Conservation (phyloP, 768 basidiomycete genomes). For the Cubamyces lactineus region DNA sequence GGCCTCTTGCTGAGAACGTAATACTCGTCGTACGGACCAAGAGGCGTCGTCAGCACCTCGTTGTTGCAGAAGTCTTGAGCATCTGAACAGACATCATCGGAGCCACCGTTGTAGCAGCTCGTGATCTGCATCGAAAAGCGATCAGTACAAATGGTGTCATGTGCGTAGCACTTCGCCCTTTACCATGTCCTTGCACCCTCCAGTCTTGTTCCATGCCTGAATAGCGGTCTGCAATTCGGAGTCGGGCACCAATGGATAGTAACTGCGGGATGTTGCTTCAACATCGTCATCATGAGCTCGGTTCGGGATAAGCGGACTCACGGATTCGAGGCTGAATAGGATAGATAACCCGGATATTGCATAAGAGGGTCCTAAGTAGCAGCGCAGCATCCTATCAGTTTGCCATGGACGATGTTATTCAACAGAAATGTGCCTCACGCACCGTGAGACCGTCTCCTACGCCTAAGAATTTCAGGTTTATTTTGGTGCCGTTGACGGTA, state of each 20-base stretch:
- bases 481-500: slow-evolving; percentile 45
- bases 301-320: slow-evolving; percentile 17
- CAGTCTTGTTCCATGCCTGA: slow-evolving; percentile 43
- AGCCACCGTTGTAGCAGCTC: slow-evolving; percentile 51
- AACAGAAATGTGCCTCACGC: slow-evolving; percentile 17
- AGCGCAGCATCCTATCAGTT: not conserved
- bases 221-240: slow-evolving; percentile 46
- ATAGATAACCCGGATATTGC: slow-evolving; percentile 63
- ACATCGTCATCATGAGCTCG: not conserved
- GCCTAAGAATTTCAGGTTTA: slow-evolving; percentile 63
- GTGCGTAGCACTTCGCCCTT: not conserved
- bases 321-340: slow-evolving; percentile 56
- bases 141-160: not conserved
- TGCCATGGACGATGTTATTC: not conserved
- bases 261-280: slow-evolving; percentile 29
- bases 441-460: slow-evolving; percentile 67
- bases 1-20: slow-evolving; percentile 46
- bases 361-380: slow-evolving; percentile 39
- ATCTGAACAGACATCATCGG: slow-evolving; percentile 53
- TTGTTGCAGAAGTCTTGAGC: slow-evolving; percentile 64
- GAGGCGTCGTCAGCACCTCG: slow-evolving; percentile 53
- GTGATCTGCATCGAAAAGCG: slow-evolving; percentile 44
- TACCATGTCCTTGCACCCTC: slow-evolving; percentile 57
- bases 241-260: slow-evolving; percentile 53
- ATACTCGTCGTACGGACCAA: slow-evolving; percentile 61